Conservation (phyloP, 805 yeast species). For the Ogataea pignaliae region DNA sequence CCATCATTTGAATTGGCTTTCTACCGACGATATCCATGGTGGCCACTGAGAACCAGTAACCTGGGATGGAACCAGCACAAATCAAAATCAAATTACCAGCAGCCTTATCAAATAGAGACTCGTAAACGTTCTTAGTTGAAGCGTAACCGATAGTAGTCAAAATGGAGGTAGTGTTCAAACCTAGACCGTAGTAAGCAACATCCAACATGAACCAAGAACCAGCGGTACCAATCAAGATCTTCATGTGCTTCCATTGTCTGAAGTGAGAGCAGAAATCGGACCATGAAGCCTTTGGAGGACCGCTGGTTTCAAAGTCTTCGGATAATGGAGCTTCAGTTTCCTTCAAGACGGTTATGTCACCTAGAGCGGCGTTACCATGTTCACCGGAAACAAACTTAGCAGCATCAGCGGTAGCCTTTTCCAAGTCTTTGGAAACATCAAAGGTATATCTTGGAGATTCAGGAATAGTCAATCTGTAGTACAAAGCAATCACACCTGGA, state of each 20-base stretch:
- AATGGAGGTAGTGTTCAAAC: constrained; percentile 76
- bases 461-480: constrained; percentile 90
- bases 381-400: constrained; percentile 47
- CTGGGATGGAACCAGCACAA: constrained; percentile 94
- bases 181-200: constrained; percentile 86
- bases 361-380: constrained; percentile 45
- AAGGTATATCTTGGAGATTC: constrained; percentile 91
- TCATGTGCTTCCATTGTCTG: constrained; percentile 81
- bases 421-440: constrained; percentile 62
- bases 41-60: constrained; percentile 84
- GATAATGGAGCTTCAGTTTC: constrained; percentile 40
- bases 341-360: constrained; percentile 40
- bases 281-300: constrained; percentile 79
- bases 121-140: constrained; percentile 63
- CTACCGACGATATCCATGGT: constrained; percentile 80
- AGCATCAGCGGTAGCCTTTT: constrained; percentile 52
- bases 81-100: constrained; percentile 91
- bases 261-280: constrained; percentile 70
- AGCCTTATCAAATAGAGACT: constrained; percentile 66
- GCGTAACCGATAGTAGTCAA: constrained; percentile 84
- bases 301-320: constrained; percentile 28
- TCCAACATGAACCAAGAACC: constrained; percentile 89
- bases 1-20: constrained; percentile 74
- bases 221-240: constrained; percentile 82
- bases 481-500: constrained; percentile 80